Evolutionary conservation across 805 yeast genomes (phyloP).

Genomic region (Hanseniaspora lindneri): DNA sequence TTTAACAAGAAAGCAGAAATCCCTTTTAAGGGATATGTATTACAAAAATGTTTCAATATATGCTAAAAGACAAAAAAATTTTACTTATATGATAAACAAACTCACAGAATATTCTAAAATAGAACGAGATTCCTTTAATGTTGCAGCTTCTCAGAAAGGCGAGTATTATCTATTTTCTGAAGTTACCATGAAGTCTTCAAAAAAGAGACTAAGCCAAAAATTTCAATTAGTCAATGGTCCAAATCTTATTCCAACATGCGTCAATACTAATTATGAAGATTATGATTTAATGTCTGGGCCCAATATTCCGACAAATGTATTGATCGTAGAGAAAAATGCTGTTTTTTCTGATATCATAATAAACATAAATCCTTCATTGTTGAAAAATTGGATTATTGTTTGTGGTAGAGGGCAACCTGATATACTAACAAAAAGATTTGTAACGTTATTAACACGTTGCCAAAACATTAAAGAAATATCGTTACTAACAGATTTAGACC

Average conservation of each 20-base stretch:
- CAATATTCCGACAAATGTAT: constrained; percentile 19
- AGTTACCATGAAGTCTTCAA: neutral
- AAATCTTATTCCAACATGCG: constrained; percentile 32
- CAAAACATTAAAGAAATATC: constrained; percentile 27
- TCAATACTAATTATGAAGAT: constrained; percentile 21
- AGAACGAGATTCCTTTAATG: constrained; percentile 33
- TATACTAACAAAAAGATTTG: constrained; percentile 38
- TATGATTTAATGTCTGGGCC: neutral
- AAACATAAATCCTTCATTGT: neutral
- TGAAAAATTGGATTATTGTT: constrained; percentile 29
- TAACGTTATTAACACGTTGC: constrained; percentile 23
- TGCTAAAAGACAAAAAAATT: constrained; percentile 32
- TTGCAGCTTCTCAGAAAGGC: constrained; percentile 54
- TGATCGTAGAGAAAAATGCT: constrained; percentile 46
- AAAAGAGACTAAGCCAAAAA: neutral
- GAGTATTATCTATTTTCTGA: constrained; percentile 29
- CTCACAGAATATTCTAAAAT: constrained; percentile 33
- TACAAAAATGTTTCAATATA: constrained; percentile 51
- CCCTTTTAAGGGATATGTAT: constrained; percentile 45
- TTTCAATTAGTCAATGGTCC: constrained; percentile 18
- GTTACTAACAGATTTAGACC: constrained; percentile 53
- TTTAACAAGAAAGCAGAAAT: neutral
- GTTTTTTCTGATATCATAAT: constrained; percentile 29
- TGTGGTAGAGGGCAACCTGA: constrained; percentile 71
- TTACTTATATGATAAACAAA: constrained; percentile 33